These are phyloP conservation scores for Drechmeria coniospora DNA, from an alignment of 2,329 filamentous ascomycete species.

Conservation along the genomic window DNA sequence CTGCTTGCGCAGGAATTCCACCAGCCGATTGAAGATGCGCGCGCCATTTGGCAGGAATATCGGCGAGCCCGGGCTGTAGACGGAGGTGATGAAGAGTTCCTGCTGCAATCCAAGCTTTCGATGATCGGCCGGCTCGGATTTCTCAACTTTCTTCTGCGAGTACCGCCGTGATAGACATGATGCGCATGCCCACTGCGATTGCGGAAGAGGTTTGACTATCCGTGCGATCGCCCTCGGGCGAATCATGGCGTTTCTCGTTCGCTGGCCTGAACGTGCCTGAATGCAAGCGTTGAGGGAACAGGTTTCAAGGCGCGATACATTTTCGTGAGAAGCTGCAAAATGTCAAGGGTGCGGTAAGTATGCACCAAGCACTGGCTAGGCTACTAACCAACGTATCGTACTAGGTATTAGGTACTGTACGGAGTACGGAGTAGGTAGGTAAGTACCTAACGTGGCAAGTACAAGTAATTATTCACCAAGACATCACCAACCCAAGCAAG, in stretches of 20 bases:
- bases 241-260: slow-evolving; percentile 16
- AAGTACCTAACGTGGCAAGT: no score
- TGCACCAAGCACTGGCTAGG: no score
- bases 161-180: slow-evolving; percentile 16
- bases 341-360: no score
- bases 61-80: slow-evolving; percentile 72
- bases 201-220: slow-evolving; percentile 6
- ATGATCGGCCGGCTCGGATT: slow-evolving; percentile 34
- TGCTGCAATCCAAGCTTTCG: slow-evolving; percentile 48
- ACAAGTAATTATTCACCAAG: no score
- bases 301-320: no score
- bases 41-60: slow-evolving; percentile 73
- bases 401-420: no score
- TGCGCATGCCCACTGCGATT: slow-evolving; percentile 16
- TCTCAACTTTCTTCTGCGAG: slow-evolving; percentile 13
- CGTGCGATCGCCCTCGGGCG: slow-evolving; percentile 10
- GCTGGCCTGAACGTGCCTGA: no score
- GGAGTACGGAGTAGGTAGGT: no score
- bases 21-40: slow-evolving; percentile 68
- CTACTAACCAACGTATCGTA: no score
- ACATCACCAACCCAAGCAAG: no score
- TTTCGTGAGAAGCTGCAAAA: no score
- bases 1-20: slow-evolving; percentile 67
- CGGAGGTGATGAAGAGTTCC: slow-evolving; percentile 63
- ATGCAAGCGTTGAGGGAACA: no score